Conservation (phyloP, 2,329 filamentous ascomycete genomes). For the Colletotrichum truncatum region DNA sequence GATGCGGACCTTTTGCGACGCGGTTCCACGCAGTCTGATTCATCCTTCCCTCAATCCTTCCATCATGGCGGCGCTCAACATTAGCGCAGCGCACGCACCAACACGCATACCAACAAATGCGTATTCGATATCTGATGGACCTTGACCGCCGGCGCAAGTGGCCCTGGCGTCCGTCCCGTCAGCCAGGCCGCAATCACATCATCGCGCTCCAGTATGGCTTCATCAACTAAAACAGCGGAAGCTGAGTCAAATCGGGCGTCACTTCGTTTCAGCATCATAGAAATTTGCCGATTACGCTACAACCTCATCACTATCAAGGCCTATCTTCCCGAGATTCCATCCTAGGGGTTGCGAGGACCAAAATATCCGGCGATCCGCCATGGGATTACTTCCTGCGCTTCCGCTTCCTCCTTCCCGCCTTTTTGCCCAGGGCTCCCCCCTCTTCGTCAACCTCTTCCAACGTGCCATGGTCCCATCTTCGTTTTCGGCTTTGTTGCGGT, state of each 20-base stretch:
- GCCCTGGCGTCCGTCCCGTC: slow-evolving; percentile 19
- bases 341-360: background rate
- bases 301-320: background rate
- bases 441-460: background rate
- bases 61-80: background rate
- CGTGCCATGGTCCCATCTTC: background rate
- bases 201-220: slow-evolving; percentile 31
- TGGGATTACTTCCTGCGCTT: slow-evolving; percentile 6
- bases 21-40: background rate
- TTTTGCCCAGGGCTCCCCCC: too few species aligned
- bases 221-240: slow-evolving; percentile 19
- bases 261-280: slow-evolving; percentile 5
- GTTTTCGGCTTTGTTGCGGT: slow-evolving; percentile 7
- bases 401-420: background rate
- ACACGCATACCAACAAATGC: background rate
- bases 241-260: slow-evolving; percentile 3
- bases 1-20: background rate
- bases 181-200: slow-evolving; percentile 29
- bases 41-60: background rate
- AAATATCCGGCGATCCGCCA: slow-evolving; percentile 20
- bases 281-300: background rate
- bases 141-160: slow-evolving; percentile 18
- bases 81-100: slow-evolving; percentile 6
- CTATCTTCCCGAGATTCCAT: background rate
- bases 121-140: slow-evolving; percentile 2